These are phyloP conservation scores for Daldinia concentrica DNA, from an alignment of 495 filamentous ascomycete species.

Conservation along the genomic window DNA sequence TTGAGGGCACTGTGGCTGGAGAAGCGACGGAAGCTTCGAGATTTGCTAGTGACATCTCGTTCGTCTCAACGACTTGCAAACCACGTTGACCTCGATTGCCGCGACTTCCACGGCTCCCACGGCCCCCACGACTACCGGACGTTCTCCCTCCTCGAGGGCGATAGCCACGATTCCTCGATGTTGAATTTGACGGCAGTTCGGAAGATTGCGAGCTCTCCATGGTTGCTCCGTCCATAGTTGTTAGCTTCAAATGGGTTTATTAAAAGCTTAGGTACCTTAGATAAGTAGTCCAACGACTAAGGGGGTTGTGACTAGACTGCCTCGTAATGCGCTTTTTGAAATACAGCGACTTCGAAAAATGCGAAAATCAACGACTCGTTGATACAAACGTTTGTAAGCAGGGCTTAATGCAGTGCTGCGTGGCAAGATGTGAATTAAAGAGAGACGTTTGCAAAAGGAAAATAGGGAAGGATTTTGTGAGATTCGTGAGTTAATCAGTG, in stretches of 20 bases:
- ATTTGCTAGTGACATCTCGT: neutral
- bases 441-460: neutral
- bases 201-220: constrained; percentile 34
- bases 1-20: neutral
- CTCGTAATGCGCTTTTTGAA: constrained; percentile 60
- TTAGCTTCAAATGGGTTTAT: neutral
- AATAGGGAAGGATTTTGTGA: neutral
- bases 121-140: constrained; percentile 30
- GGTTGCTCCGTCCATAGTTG: constrained; percentile 12
- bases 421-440: constrained; percentile 4
- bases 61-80: constrained; percentile 13
- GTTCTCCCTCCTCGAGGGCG: constrained; percentile 42
- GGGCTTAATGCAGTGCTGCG: neutral
- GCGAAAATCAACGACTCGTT: neutral
- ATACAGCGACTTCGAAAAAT: constrained; percentile 61
- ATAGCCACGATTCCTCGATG: constrained; percentile 17
- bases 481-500: neutral
- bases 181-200: constrained; percentile 6
- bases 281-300: neutral
- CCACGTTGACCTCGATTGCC: constrained; percentile 19
- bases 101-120: constrained; percentile 31
- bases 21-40: constrained; percentile 1
- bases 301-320: neutral
- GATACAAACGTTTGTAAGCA: constrained; percentile 11
- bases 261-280: neutral